A percentile compares a stretch with the other conserved stretches of the same genome.
phyloP scores from a whole-genome alignment of 352 stramenopile species.

The Phytophthora aleatoria region DNA sequence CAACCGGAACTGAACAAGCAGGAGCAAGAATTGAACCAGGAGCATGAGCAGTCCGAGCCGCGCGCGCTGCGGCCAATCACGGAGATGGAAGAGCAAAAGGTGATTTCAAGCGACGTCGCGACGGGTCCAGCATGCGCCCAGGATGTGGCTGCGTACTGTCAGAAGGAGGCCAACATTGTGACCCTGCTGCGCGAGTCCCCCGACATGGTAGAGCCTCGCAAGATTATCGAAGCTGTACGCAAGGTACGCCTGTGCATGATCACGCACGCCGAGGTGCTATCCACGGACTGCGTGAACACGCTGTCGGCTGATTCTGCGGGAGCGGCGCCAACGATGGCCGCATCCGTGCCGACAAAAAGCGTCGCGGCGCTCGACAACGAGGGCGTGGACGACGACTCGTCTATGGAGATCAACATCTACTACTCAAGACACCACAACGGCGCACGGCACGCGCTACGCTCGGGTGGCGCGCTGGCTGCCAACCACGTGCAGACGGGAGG shows the following conservation, averaged over 20 bases:
- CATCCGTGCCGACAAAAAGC: conserved; percentile 21
- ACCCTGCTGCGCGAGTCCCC: conserved; percentile 49
- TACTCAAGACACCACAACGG: conserved; percentile 58
- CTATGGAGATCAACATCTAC: conserved; percentile 62
- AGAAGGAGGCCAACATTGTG: conserved; percentile 53
- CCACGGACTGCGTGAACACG: conserved; percentile 50
- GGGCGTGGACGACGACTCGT: conserved; percentile 49
- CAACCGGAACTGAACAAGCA: conserved; percentile 3
- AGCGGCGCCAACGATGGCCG: conserved; percentile 16
- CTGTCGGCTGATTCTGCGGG: conserved; percentile 40
- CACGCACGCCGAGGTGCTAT: conserved; percentile 55
- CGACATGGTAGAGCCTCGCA: conserved; percentile 35
- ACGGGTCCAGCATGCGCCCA: conserved; percentile 37
- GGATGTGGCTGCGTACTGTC: conserved; percentile 50
- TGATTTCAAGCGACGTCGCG: conserved; percentile 3
- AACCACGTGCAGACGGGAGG: conserved; percentile 37
- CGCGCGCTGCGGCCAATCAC: not conserved
- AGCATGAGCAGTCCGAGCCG: conserved; percentile 2
- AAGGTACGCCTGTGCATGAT: conserved; percentile 62
- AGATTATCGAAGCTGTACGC: conserved; percentile 44
- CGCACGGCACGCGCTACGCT: conserved; percentile 37
- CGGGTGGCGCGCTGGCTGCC: conserved; percentile 22
- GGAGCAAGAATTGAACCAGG: conserved; percentile 3
- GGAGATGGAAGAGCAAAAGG: not conserved
- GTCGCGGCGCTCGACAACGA: conserved; percentile 15